Evolutionary conservation across 345 rosid genomes (phyloP), one percentile per base, ranked within the genome.

Genomic region (Populus ilicifolia): DNA sequence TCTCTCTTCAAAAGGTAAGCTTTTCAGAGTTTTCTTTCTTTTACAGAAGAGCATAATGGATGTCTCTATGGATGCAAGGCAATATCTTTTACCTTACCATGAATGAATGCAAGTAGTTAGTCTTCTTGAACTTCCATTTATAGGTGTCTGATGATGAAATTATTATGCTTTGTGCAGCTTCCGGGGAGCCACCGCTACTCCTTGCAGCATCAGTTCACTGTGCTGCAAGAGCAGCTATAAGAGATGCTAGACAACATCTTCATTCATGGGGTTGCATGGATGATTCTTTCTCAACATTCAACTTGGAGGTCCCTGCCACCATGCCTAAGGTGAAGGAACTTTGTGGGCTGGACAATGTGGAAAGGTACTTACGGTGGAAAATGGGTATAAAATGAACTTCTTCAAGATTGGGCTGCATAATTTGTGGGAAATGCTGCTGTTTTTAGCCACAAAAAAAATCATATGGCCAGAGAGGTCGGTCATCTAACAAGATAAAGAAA

Each of bases 161-260:
- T 0, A 41, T 3, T 2, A 14, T 46, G 2, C n/a, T 67, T 67
- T 17, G 27, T 83, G 84, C 85, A 94, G 98, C 98, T 56, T 94
- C 95, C 0, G 98, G 98, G 2, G 98, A 94, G 88, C 98, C 97
- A 8, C 97, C 98, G 12, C 76, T 93, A 61, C 91, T 92, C 72
- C 84, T 94, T 6, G 97, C 98, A 21, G 94, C 85, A 44, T 91
- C 98, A 17, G 91, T 93, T 78, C 93, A 94, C 85, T 89, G 97
- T 83, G 98, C 98, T 33, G 79, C 93, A 43, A 87, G 93, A 82
- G 86, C 88, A 41, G 98, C 98, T 21, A 87, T 94, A 70, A 62
- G 39, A 80, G 98, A 90, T 73, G 98, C 98, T 25, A 81, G 90
- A 74, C 59, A 81, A 69, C 98, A 93, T 80, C 84, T 87, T 59